Evolutionary conservation across 192 early-diverging fungal genomes (phyloP), one percentile per base, ranked within the genome.

Genomic region (Backusella psychrophila): DNA sequence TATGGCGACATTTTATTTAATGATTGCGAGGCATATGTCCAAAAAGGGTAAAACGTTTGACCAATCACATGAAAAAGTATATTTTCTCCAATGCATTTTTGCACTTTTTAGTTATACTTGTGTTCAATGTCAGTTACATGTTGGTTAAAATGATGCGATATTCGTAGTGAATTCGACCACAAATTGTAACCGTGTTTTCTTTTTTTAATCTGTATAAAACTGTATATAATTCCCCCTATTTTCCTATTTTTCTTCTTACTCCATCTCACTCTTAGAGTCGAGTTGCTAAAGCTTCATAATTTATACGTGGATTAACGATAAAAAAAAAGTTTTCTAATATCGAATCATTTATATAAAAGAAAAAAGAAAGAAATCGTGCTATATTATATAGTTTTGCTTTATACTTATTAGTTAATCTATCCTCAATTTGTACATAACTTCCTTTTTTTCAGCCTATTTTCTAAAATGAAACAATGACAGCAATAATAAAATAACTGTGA

Each of bases 1-100:
- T 46, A 73, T 73, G 72, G 72, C 72, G 72, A 73, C 72, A 73
- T 73, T 73, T 73, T 35, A 33, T 34, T 73, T 29, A 52, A 23
- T 73, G 44, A 73, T 73, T 73, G 72, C 72, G 72, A 73, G 53
- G 53, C n/a, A 59, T 26, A 19, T 59, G 53, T 59, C 53, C 11
- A 59, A 59, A 23, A 23, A 59, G 3, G 53, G 53, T 23, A 59
- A 59, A 59, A 26, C 53, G 23, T 26, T 59, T 59, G 53, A 26
- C 53, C 53, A 59, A 59, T 26, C 53, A 59, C 53, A 23, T 59
- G 53, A 21, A 59, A 53, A 59, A 26, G 23, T 26, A 21, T 59
- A 15, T 26, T 59, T 59, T 59, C 53, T 26, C 53, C 53, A 59
- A 59, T 59, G 53, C 23, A 59, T 23, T 59, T 26, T 23, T 26